Base-by-base conservation (phyloP, 345 rosid genomes). In the Arabidopsis arenosa region DNA sequence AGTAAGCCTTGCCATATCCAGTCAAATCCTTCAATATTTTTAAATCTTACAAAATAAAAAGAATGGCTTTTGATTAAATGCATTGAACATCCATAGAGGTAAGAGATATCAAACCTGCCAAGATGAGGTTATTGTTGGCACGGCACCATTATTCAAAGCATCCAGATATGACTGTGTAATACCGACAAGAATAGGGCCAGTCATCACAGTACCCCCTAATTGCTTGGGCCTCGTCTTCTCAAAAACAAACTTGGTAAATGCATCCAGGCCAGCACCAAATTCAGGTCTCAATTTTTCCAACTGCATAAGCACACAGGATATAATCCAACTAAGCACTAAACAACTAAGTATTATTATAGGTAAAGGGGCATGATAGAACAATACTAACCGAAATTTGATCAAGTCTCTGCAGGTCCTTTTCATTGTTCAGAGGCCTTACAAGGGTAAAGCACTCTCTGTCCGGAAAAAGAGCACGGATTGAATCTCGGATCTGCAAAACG, bases 221-320 rank as follows among this genome's bases (percentile, higher is more conserved):
- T 96, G 98, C 86, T 96, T 96, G 21, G 97, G 98, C 80, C 98
- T 89, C 37, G 98, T 93, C 81, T 90, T 89, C 94, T 96, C 97
- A 79, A 93, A 93, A 80, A 96, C 97, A 84, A 93, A 93, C 79
- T 80, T 93, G 66, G 99, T 93, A 66, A 93, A 82, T 47, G 96
- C 97, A 84, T 96, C 98, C 75, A 93, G 75, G 52, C 99, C 98
- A 68, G 92, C 66, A 60, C 88, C 89, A 61, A 96, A 96, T 70
- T 91, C 96, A 58, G 96, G 94, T 75, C 97, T 87, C 77, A 93
- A 78, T 73, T 77, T 85, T 47, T 86, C 88, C 84, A 93, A 58
- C 98, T 96, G 87, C 85, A 80, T 13, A 43, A 33, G 71, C 54
- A 52, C 36, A 26, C 37, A 63, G 14, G 17, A 37, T 13, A 44